A percentile compares a stretch with the other conserved stretches of the same genome.
phyloP scores from a whole-genome alignment of 2,329 filamentous ascomycete genomes.

The Penicillium sp. region DNA sequence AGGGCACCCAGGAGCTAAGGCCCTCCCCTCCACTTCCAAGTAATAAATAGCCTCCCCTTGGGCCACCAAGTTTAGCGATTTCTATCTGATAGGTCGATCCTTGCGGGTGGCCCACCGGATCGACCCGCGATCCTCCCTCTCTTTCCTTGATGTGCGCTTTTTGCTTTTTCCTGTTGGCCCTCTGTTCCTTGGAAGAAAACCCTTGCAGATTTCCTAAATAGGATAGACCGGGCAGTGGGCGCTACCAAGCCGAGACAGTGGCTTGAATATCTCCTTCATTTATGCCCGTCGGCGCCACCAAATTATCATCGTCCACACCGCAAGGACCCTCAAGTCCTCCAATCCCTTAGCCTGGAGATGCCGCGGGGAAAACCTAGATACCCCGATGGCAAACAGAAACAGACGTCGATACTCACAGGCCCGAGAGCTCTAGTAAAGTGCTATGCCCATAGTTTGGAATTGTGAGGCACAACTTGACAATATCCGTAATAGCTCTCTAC shows the following conservation, averaged over 20 bases:
- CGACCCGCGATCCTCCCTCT: constrained; percentile 14
- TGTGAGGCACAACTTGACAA: background rate
- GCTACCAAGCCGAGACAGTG: background rate
- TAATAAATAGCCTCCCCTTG: background rate
- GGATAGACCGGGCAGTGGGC: background rate
- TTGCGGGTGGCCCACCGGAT: constrained; percentile 13
- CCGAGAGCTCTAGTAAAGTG: background rate
- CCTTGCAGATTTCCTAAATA: constrained; percentile 4
- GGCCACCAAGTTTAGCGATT: background rate
- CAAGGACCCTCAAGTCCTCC: background rate
- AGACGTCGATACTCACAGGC: too few relatives aligned
- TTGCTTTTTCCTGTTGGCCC: background rate
- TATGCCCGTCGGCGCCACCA: background rate
- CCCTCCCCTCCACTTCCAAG: background rate
- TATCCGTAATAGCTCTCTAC: background rate
- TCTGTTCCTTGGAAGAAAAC: background rate
- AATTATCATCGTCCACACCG: background rate
- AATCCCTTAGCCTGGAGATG: background rate
- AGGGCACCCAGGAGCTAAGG: too few relatives aligned
- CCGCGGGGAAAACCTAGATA: background rate
- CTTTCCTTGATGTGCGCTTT: background rate
- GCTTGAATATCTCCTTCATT: background rate
- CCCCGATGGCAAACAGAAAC: background rate
- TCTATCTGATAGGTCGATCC: constrained; percentile 10
- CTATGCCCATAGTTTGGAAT: background rate